Percentiles rank a stretch among this genome's conserved stretches.
These are phyloP conservation scores for Gossypium schwendimanii DNA, from an alignment of 441 rosid species.

Conservation along the genomic window DNA sequence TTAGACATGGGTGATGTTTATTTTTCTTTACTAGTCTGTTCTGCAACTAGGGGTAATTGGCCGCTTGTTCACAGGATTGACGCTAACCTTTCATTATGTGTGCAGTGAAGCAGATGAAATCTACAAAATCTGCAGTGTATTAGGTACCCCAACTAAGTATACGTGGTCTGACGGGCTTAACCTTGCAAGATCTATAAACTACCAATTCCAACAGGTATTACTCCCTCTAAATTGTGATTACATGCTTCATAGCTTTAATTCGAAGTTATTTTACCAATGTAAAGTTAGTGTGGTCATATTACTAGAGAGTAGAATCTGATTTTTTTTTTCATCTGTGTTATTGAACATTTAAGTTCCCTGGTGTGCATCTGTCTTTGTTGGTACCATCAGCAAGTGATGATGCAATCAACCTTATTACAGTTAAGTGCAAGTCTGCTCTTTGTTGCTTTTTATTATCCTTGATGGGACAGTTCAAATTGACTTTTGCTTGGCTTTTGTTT, in stretches of 20 bases:
- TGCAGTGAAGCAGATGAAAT: slow-evolving; percentile 96
- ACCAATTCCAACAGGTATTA: slow-evolving; percentile 71
- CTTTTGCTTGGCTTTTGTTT: background rate
- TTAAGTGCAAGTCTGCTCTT: slow-evolving; percentile 22
- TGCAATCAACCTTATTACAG: slow-evolving; percentile 66
- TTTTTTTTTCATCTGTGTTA: background rate
- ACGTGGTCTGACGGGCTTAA: slow-evolving; percentile 82
- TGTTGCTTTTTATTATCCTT: background rate
- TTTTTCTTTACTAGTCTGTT: background rate
- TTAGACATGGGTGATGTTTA: background rate
- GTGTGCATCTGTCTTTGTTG: slow-evolving; percentile 48
- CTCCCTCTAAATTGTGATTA: background rate
- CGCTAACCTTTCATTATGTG: slow-evolving; percentile 1
- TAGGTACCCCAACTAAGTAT: slow-evolving; percentile 72
- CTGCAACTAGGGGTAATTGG: background rate
- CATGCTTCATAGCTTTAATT: background rate
- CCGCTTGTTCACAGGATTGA: background rate
- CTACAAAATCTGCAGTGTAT: slow-evolving; percentile 78
- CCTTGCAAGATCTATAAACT: slow-evolving; percentile 72
- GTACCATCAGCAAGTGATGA: slow-evolving; percentile 71
- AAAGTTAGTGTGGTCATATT: background rate
- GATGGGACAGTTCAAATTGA: background rate
- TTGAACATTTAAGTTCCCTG: slow-evolving; percentile 44
- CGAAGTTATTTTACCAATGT: background rate
- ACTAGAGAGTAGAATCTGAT: background rate